Evolutionary conservation across 768 basidiomycete species (phyloP), one percentile per base, ranked within the genome.

Genomic region (Auricularia heimuer): DNA sequence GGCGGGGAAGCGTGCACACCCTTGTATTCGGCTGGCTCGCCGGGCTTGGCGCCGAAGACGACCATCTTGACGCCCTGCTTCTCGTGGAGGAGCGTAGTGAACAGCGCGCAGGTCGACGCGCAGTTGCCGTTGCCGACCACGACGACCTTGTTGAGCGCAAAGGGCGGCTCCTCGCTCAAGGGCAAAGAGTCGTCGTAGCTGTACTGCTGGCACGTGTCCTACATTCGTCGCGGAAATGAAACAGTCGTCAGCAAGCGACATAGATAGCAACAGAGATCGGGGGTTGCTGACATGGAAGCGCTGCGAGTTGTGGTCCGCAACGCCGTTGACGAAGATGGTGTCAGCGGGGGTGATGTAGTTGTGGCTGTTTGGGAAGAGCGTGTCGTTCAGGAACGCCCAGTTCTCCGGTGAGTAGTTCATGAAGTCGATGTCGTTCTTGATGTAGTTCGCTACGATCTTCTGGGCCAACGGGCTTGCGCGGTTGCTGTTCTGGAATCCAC

Each of bases 101-200:
- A 86, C 79, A 85, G 80, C 1, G 85, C 82, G 66, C 85, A 86
- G 1, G 85, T 86, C 4, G 83, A 85, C 6, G 84, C 84, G 67
- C 85, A 87, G 61, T 68, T 65, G 14, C 68, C 70, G 45, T 71
- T 72, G 4, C 71, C 69, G 62, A 76, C 64, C 8, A 60, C 45
- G 8, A 36, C 42, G 11, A 67, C 70, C 61, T 64, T 80, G 81
- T 73, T 74, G 18, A 79, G 73, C 68, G 77, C 73, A 65, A 83
- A 81, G 3, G 81, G 82, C 54, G 84, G 82, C 2, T 75, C 72
- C 18, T 63, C 70, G 3, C 83, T 83, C 45, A 83, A 74, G 4
- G 72, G 65, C 35, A 75, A 72, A 34, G 14, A 14, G 14, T 14
- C 16, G 14, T 24, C 24, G 24, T 29, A 60, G 7, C 24, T 12